Percentiles rank a stretch among this genome's conserved stretches.
Evolutionary conservation across 1,139 yeast species (phyloP).

Genomic region (Sugiyamaella novakii): DNA sequence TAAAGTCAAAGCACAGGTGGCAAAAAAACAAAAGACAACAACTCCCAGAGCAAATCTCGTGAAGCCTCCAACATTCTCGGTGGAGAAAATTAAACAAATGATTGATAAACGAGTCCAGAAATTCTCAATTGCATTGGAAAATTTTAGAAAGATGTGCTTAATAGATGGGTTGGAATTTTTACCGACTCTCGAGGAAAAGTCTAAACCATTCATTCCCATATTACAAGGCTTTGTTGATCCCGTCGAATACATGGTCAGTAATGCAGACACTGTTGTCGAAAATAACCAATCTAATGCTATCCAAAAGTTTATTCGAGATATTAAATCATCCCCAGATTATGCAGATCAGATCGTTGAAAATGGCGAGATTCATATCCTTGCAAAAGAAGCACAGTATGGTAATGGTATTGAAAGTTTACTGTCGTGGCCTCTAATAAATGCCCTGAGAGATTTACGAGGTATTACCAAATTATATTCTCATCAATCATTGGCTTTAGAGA

Average conservation of each 20-base stretch:
- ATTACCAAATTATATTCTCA: conserved; percentile 67
- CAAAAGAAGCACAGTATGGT: conserved; percentile 50
- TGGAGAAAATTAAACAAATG: conserved; percentile 58
- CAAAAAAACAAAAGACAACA: conserved; percentile 15
- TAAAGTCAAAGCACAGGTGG: conserved; percentile 43
- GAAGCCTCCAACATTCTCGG: conserved; percentile 46
- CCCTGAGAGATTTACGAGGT: conserved; percentile 49
- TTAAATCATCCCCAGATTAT: conserved; percentile 48
- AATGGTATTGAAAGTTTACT: conserved; percentile 40
- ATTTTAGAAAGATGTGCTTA: conserved; percentile 32
- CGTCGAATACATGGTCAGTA: conserved; percentile 25
- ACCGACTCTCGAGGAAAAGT: conserved; percentile 41
- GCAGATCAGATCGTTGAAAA: conserved; percentile 60
- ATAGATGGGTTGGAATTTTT: conserved; percentile 28
- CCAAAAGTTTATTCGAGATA: conserved; percentile 49
- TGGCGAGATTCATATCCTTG: conserved; percentile 47
- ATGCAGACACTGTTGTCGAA: conserved; percentile 8
- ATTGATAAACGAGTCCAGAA: conserved; percentile 60
- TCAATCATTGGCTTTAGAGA: conserved; percentile 74
- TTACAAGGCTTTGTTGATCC: conserved; percentile 27
- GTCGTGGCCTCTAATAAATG: conserved; percentile 51
- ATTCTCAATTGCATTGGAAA: conserved; percentile 50
- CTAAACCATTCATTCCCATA: conserved; percentile 51
- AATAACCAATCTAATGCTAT: conserved; percentile 40
- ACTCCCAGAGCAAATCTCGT: not conserved